Evolutionary conservation across 495 filamentous ascomycete genomes (phyloP), one percentile per base, ranked within the genome.

Genomic region (Aspergillus kassunensis): DNA sequence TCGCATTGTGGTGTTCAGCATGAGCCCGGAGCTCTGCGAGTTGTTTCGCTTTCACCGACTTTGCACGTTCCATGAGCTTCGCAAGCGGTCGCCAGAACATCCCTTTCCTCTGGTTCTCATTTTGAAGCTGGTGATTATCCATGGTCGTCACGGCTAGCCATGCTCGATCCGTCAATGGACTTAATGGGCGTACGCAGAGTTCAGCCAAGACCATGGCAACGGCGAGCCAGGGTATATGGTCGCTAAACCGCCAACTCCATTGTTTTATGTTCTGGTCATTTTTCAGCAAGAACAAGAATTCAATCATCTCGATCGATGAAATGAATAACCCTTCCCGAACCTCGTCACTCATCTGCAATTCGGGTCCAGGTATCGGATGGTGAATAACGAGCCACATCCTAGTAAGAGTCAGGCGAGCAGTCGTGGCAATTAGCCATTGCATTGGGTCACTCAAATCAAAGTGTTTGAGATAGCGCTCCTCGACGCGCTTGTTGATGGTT

Each of bases 161-260:
- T 2, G 87, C 90, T 3, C 91, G 80, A 47, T 95, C 87, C 1
- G 88, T 87, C 11, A 86, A 49, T 57, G 83, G 82, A 41, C 83
- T 76, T 29, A 76, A 79, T 16, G 85, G 82, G 19, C 89, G 82
- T 20, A 86, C 80, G 59, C 86, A 86, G 4, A 95, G 75, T 58
- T 97, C 92, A 1, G 88, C 69, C 6, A 96, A 66, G 5, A 70
- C 74, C 58, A 88, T 88, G 2, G 85, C 87, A 3, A 93, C 76
- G 4, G 89, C 87, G 54, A 92, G 87, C 84, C 86, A 90, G 51
- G 92, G 88, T 16, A 85, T 84, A 63, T 91, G 90, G 0, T 83
- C 88, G 59, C 83, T 78, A 68, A 90, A 91, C 8, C 91, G 76
- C 90, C 90, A 96, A 20, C 80, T 77, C 82, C 86, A 95, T 46